Base-by-base conservation (phyloP, 305 asterid species). In the Fraxinus baroniana region DNA sequence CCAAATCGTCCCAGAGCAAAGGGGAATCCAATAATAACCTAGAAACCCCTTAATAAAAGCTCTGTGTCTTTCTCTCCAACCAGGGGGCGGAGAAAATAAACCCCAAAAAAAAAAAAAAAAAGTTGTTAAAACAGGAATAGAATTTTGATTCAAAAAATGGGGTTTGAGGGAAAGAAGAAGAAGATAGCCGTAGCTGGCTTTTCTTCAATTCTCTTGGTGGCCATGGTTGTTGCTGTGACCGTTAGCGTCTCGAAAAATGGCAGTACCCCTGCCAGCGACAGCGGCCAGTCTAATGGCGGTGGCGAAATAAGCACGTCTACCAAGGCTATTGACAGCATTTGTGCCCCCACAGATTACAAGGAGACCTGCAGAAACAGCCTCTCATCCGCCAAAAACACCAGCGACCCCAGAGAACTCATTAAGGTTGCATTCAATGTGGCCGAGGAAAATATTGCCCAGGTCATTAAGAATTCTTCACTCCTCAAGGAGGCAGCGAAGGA, bases 121-220 rank as follows among this genome's bases (percentile, higher is more conserved):
- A 79, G 60, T 57, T 79, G 33, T 36, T 10, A 64, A 78, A 62
- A 62, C 26, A 62, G 32, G 72, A 28, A 8, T 20, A 3, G 17
- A 3, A 22, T 62, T 62, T 62, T 62, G 72, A 62, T 62, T 62
- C 72, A 6, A 24, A 24, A 60, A 22, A 62, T 62, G 72, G 28
- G 62, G 79, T 18, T 41, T 49, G 17, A 80, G 26, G 57, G 52
- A 84, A 78, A 7, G 33, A 86, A 77, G 71, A 84, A 84, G 76
- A 86, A 84, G 55, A 15, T 83, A 2, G 76, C 84, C 0, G 32
- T 85, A 0, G 88, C 85, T 8, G 86, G 89, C 15, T 66, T 89
- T 5, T 89, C 90, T 79, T 79, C 91, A 79, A 85, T 90, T 77
- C 87, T 90, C 13, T 17, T 90, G 81, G 90, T 90, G 72, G 91